Base-by-base conservation (phyloP, 345 rosid species). In the Gossypium herbaceum region DNA sequence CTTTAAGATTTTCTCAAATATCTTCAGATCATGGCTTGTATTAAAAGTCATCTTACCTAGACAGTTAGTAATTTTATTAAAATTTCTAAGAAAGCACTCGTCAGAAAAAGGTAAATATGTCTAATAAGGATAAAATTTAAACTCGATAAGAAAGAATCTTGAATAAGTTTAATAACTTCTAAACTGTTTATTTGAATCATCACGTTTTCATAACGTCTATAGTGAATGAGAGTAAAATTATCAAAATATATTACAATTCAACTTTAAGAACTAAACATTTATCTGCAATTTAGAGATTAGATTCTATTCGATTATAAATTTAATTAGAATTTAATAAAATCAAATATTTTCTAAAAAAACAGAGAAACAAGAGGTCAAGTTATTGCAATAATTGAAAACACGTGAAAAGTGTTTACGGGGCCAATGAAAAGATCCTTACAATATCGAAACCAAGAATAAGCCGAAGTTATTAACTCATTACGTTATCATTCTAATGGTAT, bases 371-470 rank as follows among this genome's bases (percentile, higher is more conserved):
- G 39, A 34, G 34, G 61, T 45, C 76, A 72, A 61, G 70, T 50
- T 73, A 34, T 19, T 17, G 48, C 77, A 76, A 80, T 76, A 43
- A 80, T 76, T 68, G 80, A 68, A 76, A 76, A 76, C 78, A 80
- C 73, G 80, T 68, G 73, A 73, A 80, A 80, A 80, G 75, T 67
- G 68, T 43, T 17, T 3, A 24, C 22, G 24, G 69, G 57, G 47
- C 75, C 41, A 34, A 4, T 34, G 41, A 34, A 5, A 34, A 34
- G 41, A 34, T 34, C 41, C 41, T 34, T 34, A 34, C 41, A 34
- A 34, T 7, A 34, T 34, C 7, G 41, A 34, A 5, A 34, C 41
- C 41, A 34, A 34, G 7, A 34, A 34, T 34, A 34, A 34, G 41
- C 41, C 41, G 6, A 34, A 34, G 39, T 34, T 34, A 34, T 34